These are phyloP conservation scores for Wickerhamiella azyma DNA, from an alignment of 805 yeast genomes.

Conservation along the genomic window DNA sequence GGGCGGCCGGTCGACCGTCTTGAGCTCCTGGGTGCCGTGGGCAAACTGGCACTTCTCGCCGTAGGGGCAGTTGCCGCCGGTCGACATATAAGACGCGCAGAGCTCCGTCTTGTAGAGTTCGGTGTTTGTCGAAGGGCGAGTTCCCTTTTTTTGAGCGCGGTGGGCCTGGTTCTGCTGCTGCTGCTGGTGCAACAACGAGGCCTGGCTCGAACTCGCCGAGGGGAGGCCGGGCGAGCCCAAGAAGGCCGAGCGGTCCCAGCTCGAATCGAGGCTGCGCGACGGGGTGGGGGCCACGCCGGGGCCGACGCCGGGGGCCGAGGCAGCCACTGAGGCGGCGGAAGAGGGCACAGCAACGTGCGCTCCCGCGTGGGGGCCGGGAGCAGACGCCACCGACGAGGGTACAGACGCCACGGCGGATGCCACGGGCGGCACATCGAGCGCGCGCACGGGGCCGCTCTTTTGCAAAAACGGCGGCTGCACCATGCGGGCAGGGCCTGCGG, in stretches of 20 bases:
- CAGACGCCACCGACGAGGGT: not conserved
- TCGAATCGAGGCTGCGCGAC: constrained; percentile 1
- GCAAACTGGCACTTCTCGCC: constrained; percentile 91
- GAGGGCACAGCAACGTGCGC: too few species aligned
- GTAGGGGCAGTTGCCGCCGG: constrained; percentile 67
- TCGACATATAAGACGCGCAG: constrained; percentile 61
- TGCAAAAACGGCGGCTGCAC: constrained; percentile 1
- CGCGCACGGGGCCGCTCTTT: constrained; percentile 7
- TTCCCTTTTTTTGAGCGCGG: constrained; percentile 20
- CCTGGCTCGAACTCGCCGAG: constrained; percentile 8
- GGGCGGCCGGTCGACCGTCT: constrained; percentile 54
- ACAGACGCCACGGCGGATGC: not conserved
- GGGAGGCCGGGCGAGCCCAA: constrained; percentile 3
- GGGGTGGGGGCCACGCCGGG: not conserved
- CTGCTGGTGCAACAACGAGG: constrained; percentile 9
- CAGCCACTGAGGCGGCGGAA: too few species aligned
- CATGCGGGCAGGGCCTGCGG: not conserved
- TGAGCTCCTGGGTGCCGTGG: constrained; percentile 70
- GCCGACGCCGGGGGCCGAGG: not conserved
- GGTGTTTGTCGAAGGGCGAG: constrained; percentile 33
- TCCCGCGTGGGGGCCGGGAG: too few species aligned
- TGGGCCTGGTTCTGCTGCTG: constrained; percentile 11
- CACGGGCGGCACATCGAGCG: not conserved
- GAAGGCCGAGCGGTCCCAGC: constrained; percentile 6
- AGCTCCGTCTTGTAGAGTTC: constrained; percentile 81